Evolutionary conservation across 2,329 filamentous ascomycete species (phyloP), one percentile per base, ranked within the genome.

Genomic region (Aspergillus phoenicis): DNA sequence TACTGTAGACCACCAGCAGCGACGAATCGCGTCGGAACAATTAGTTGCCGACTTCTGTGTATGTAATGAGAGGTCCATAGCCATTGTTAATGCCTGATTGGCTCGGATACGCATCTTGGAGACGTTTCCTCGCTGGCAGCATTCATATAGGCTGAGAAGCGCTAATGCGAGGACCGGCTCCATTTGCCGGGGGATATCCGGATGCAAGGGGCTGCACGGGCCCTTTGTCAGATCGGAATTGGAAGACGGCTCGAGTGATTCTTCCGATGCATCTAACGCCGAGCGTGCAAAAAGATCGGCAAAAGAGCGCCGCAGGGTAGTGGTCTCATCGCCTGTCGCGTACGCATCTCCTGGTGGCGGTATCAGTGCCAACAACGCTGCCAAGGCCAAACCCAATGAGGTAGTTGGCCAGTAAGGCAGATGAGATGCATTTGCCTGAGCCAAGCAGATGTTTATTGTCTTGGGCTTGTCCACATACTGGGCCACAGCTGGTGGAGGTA

Each of bases 1-100:
- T 10, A 72, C 70, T n/a, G 63, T 67, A 53, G 64, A 64, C 70
- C 69, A 72, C 70, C 70, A 72, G 4, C 55, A 52, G 17, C 68
- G 64, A 20, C 62, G 59, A 24, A 68, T 60, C 4, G 68, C 68
- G 22, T 70, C 68, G 7, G 62, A 61, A 36, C 57, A 62, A 15
- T 11, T 7, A 33, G 15, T 52, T 57, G 10, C 58, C 13, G 57
- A 7, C 13, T 11, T 5, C 28, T 53, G 2, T 30, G 43, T 54
- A 53, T 71, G 67, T 8, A 71, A 57, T 1, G 68, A 67, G 3
- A 70, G 52, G 43, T 71, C 70, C 66, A 71, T 70, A 20, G 70
- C 69, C 7, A 62, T 61, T 0, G 69, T 71, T 5, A 70, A 24
- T 10, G 70, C 70, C n/a, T 70, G 65, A 26, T 71, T 66, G 6